A percentile compares a stretch with the other conserved stretches of the same genome.
These are phyloP conservation scores for Ilex asprella DNA, from an alignment of 257 asterid genomes.

Conservation along the genomic window DNA sequence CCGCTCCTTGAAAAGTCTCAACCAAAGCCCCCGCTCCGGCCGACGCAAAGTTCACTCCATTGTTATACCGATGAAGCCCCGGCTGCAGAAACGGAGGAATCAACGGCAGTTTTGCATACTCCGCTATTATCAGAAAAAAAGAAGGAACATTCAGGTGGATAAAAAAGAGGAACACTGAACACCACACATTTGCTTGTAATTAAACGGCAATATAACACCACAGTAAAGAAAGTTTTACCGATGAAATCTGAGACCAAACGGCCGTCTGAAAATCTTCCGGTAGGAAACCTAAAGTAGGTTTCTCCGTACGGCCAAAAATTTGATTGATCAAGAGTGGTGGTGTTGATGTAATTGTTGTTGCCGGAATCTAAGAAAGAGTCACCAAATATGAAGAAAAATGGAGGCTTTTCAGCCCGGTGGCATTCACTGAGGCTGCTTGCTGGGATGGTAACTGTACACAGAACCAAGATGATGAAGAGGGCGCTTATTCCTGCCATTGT, in stretches of 20 bases:
- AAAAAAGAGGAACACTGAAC: too few relatives aligned
- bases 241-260: conserved; percentile 65
- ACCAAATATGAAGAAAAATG: conserved; percentile 50
- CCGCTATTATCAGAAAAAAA: too few relatives aligned
- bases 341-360: conserved; percentile 72
- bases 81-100: too few relatives aligned
- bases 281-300: conserved; percentile 44
- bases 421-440: conserved; percentile 4
- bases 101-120: too few relatives aligned
- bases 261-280: conserved; percentile 76
- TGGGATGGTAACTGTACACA: background rate
- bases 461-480: background rate
- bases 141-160: too few relatives aligned
- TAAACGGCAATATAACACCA: too few relatives aligned
- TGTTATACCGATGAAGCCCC: background rate
- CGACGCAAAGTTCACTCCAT: background rate
- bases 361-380: conserved; percentile 69
- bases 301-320: conserved; percentile 64
- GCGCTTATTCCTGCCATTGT: too few relatives aligned
- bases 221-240: conserved; percentile 20
- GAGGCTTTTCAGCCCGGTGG: conserved; percentile 1
- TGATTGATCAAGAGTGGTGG: conserved; percentile 54
- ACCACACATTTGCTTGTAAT: too few relatives aligned
- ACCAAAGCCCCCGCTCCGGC: background rate
- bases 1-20: background rate